phyloP scores from a whole-genome alignment of 2,329 filamentous ascomycete species.

The Orbilia oligospora region DNA sequence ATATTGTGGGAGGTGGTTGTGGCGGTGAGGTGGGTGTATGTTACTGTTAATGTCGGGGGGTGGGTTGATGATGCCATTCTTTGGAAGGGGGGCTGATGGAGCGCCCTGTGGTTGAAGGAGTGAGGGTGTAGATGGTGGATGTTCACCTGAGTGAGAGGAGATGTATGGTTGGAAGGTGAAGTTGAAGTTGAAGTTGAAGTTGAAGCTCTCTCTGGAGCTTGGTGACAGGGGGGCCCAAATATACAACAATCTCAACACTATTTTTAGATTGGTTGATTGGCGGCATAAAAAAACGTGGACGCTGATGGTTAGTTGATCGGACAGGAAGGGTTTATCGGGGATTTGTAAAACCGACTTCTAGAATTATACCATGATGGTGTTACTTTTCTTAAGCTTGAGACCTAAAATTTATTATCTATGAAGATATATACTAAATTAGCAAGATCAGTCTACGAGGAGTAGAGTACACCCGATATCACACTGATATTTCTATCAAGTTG shows the following conservation, averaged over 20 bases:
- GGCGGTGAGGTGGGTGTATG: slow-evolving; percentile 43
- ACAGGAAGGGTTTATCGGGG: neutral
- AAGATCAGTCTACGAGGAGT: no score
- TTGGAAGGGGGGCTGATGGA: neutral
- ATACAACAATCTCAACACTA: slow-evolving; percentile 23
- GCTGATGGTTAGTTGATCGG: neutral
- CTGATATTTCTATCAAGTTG: no score
- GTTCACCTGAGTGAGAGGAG: no score
- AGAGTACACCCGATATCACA: no score
- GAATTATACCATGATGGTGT: no score
- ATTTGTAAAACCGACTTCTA: no score
- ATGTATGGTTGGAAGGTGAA: neutral
- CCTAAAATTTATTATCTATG: no score
- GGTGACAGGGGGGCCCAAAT: slow-evolving; percentile 21
- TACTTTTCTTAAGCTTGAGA: no score
- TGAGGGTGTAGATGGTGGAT: neutral
- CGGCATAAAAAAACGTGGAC: neutral
- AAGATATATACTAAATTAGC: no score
- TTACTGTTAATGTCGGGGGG: slow-evolving; percentile 43
- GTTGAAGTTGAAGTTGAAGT: neutral
- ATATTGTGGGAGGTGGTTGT: slow-evolving; percentile 28
- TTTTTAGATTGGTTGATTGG: neutral
- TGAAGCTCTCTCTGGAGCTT: slow-evolving; percentile 7
- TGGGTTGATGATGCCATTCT: slow-evolving; percentile 40
- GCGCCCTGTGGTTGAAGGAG: neutral